phyloP scores from a whole-genome alignment of 2,329 filamentous ascomycete species.

The Cordyceps tenuipes region DNA sequence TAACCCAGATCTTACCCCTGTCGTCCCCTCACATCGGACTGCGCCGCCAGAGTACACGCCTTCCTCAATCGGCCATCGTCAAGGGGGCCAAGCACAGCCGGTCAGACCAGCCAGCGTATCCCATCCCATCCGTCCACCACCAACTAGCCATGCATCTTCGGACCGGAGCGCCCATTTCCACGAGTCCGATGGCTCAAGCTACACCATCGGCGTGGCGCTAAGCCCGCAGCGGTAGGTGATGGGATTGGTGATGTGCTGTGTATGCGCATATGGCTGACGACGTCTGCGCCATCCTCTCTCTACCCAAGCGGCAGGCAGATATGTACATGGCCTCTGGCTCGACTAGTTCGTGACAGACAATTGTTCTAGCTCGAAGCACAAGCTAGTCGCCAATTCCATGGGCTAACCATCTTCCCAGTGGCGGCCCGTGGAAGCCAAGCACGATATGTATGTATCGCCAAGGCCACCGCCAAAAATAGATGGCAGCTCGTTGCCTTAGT shows the following conservation, averaged over 20 bases:
- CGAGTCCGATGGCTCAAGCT: conserved; percentile 4
- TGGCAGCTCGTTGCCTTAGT: neutral
- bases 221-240: conserved; percentile 9
- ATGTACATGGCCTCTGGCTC: too few relatives aligned
- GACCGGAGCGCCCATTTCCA: conserved; percentile 4
- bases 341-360: too few relatives aligned
- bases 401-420: neutral
- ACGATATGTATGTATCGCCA: neutral
- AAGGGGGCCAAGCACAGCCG: neutral
- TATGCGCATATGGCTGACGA: too few relatives aligned
- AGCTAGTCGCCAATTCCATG: too few relatives aligned
- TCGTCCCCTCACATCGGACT: neutral
- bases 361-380: too few relatives aligned
- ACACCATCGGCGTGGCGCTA: conserved; percentile 10
- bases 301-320: too few relatives aligned
- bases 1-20: neutral
- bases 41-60: conserved; percentile 1
- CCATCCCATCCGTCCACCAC: neutral
- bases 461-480: neutral
- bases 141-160: neutral
- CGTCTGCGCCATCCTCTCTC: too few relatives aligned
- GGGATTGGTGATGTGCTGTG: neutral
- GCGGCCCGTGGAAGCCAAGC: neutral
- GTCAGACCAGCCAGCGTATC: neutral
- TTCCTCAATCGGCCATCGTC: conserved; percentile 6